phyloP scores from a whole-genome alignment of 768 basidiomycete species.

The Phallus indusiatus region DNA sequence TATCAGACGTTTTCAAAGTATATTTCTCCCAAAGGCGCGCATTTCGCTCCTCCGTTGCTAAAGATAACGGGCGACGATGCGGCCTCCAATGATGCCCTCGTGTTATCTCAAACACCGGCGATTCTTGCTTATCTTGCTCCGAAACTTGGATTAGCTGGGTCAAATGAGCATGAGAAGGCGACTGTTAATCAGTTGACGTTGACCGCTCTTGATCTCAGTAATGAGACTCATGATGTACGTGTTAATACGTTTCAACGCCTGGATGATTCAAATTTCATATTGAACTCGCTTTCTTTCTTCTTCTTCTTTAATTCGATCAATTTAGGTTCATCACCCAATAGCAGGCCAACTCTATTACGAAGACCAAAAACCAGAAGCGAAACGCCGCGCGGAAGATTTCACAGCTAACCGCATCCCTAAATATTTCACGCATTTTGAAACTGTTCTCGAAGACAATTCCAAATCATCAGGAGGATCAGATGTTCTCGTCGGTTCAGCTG shows the following conservation, averaged over 20 bases:
- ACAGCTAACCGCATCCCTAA: slow-evolving; percentile 29
- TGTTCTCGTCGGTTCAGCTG: slow-evolving; percentile 22
- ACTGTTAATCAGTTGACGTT: slow-evolving; percentile 29
- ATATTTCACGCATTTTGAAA: slow-evolving; percentile 30
- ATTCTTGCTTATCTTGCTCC: slow-evolving; percentile 29
- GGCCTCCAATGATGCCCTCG: slow-evolving; percentile 10
- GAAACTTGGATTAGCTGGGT: slow-evolving; percentile 26
- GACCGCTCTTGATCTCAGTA: slow-evolving; percentile 25
- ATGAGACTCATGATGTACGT: slow-evolving; percentile 23
- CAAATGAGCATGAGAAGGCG: slow-evolving; percentile 20
- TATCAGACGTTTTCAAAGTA: slow-evolving; percentile 10
- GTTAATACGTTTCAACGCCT: not conserved
- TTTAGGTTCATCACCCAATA: slow-evolving; percentile 27
- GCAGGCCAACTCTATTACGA: slow-evolving; percentile 27
- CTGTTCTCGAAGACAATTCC: slow-evolving; percentile 20
- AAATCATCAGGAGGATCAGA: not conserved
- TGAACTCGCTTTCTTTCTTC: not conserved
- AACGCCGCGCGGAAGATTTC: slow-evolving; percentile 25
- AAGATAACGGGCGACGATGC: slow-evolving; percentile 18
- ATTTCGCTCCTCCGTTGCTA: slow-evolving; percentile 35
- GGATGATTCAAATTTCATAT: not conserved
- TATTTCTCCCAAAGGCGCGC: slow-evolving; percentile 17
- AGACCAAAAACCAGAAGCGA: slow-evolving; percentile 31
- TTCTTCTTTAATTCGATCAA: too few species aligned
- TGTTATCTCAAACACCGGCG: slow-evolving; percentile 27